A percentile compares a stretch with the other conserved stretches of the same genome.
These are phyloP conservation scores for Hansenula lynferdii DNA, from an alignment of 1,139 yeast species.

Conservation along the genomic window DNA sequence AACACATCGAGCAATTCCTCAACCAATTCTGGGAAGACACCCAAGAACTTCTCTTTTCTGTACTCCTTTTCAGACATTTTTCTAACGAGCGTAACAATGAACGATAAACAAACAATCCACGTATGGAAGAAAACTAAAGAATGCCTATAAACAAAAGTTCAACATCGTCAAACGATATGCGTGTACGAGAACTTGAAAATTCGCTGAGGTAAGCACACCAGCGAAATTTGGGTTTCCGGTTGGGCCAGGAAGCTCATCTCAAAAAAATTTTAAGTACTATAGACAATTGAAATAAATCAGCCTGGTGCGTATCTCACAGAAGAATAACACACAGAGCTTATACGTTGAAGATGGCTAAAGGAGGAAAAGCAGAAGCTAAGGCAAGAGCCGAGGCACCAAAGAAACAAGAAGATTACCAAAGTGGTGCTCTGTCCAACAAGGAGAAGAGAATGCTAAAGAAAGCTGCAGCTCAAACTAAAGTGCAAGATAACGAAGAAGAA, in stretches of 20 bases:
- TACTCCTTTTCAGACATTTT: conserved; percentile 25
- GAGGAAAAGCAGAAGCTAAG: neutral
- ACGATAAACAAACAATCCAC: neutral
- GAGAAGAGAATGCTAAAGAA: conserved; percentile 63
- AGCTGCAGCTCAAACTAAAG: conserved; percentile 36
- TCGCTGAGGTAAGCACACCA: too few species aligned
- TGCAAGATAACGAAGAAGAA: conserved; percentile 23
- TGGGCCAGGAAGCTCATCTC: conserved; percentile 1
- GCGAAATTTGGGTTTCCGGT: neutral
- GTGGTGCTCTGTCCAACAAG: conserved; percentile 50
- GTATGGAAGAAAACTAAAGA: too few species aligned
- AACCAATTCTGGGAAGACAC: conserved; percentile 73
- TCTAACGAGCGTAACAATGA: too few species aligned
- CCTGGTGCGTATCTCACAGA: too few species aligned
- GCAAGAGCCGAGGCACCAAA: neutral
- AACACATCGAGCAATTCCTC: conserved; percentile 66
- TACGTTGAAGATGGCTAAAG: neutral
- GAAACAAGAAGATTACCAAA: conserved; percentile 33
- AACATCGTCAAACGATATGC: too few species aligned
- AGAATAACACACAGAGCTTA: too few species aligned
- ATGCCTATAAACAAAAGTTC: too few species aligned
- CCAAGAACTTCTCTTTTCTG: conserved; percentile 58
- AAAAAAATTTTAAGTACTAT: conserved; percentile 2
- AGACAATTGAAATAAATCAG: too few species aligned
- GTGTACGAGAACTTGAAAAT: too few species aligned